Base-by-base conservation (phyloP, 768 basidiomycete genomes). In the Podaxis sp. region DNA sequence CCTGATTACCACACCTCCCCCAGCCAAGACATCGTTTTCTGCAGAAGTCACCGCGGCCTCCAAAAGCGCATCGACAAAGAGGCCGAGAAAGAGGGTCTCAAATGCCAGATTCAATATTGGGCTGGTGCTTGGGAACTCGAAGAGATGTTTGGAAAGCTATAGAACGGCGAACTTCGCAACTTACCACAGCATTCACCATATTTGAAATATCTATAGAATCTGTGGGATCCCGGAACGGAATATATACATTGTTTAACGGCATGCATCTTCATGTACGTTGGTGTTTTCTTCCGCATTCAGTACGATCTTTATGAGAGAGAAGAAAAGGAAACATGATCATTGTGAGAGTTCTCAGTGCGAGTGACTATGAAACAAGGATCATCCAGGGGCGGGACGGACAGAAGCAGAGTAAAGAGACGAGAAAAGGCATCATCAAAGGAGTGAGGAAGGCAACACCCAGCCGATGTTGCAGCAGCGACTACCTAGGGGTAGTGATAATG, bases 61-160 rank as follows among this genome's bases (percentile, higher is more conserved):
- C 86, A 93, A 66, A 85, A 80, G 67, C 85, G 93, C 36, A 94
- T 98, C 66, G 78, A 79, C 41, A 80, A 81, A 54, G 92, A 97
- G 63, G 91, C 91, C 2, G 69, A 80, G 47, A 73, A 73, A 40
- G 75, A 75, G 11, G 91, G 91, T 11, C 81, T 97, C 63, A 83
- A 85, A 62, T 89, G 89, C 67, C 73, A 86, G 58, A 83, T 95
- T 63, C 79, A 85, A 67, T 90, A 92, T 71, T 98, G 96, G 96
- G 85, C 85, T 6, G 94, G 93, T 40, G 96, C 95, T 49, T 98
- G 96, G 96, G 94, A 98, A 72, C 88, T 95, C 51, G 96, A 98
- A 73, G 93, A 96, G 74, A 81, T 85, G 49, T 91, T 94, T 69
- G 72, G 70, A 43, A 74, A 71, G 27, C 73, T 85, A 19, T 79